These are phyloP conservation scores for Periglandula ipomoeae DNA, from an alignment of 2,329 filamentous ascomycete species.

Conservation along the genomic window DNA sequence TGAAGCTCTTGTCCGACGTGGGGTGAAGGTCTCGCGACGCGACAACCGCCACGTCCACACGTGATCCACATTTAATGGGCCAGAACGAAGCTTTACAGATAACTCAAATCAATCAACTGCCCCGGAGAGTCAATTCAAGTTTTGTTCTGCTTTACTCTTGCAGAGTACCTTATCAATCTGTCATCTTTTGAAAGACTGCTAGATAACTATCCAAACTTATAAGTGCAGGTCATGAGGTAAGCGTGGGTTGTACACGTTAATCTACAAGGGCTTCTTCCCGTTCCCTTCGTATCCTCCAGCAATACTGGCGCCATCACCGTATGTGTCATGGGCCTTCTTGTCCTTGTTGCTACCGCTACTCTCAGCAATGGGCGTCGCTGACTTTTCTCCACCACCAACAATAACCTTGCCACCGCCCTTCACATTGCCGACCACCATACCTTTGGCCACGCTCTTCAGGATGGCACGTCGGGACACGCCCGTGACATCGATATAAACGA, in stretches of 20 bases:
- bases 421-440: slow-evolving; percentile 83
- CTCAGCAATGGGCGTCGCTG: slow-evolving; percentile 12
- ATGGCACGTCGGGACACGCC: slow-evolving; percentile 85
- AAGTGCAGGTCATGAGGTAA: background rate
- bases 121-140: too few species aligned
- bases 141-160: too few species aligned
- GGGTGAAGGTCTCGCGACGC: background rate
- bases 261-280: slow-evolving; percentile 22
- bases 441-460: slow-evolving; percentile 90
- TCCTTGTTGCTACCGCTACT: slow-evolving; percentile 15
- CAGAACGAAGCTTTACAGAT: background rate
- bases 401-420: slow-evolving; percentile 64
- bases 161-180: background rate
- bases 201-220: background rate
- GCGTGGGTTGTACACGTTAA: background rate
- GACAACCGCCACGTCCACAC: slow-evolving; percentile 1
- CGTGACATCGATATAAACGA: slow-evolving; percentile 95
- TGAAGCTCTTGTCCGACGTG: background rate
- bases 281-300: slow-evolving; percentile 18
- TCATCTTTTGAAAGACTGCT: background rate
- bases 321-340: slow-evolving; percentile 15
- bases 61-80: background rate
- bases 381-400: slow-evolving; percentile 54
- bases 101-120: background rate
- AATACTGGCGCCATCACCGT: slow-evolving; percentile 19